A percentile compares a stretch with the other conserved stretches of the same genome.
phyloP scores from a whole-genome alignment of 2,329 filamentous ascomycete genomes.

The Xylariaceae sp. region DNA sequence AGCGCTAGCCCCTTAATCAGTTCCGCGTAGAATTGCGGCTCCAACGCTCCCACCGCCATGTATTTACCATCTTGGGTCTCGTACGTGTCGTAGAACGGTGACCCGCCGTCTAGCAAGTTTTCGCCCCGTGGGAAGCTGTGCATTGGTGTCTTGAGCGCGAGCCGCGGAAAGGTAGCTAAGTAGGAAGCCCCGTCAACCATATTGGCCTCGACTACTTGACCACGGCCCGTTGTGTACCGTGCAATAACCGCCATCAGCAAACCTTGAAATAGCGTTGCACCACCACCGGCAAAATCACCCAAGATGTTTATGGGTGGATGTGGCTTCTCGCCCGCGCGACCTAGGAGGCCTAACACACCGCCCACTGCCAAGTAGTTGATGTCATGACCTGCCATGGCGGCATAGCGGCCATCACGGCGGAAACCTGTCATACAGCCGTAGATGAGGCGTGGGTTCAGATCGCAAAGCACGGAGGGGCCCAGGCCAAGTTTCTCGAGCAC shows the following conservation, averaged over 20 bases:
- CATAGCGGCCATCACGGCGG: slow-evolving; percentile 79
- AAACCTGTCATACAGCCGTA: slow-evolving; percentile 89
- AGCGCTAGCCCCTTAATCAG: slow-evolving; percentile 67
- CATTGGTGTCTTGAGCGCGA: slow-evolving; percentile 58
- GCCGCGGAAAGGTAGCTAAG: slow-evolving; percentile 71
- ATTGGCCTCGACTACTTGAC: slow-evolving; percentile 90
- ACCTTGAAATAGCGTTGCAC: slow-evolving; percentile 75
- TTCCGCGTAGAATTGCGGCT: slow-evolving; percentile 75
- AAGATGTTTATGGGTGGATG: slow-evolving; percentile 79
- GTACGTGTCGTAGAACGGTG: slow-evolving; percentile 87
- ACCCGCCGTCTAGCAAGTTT: slow-evolving; percentile 79
- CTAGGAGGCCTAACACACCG: slow-evolving; percentile 73
- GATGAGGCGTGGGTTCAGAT: slow-evolving; percentile 69
- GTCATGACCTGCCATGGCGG: slow-evolving; percentile 86
- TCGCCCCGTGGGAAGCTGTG: slow-evolving; percentile 64
- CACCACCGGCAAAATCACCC: slow-evolving; percentile 88
- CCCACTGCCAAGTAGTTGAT: slow-evolving; percentile 94
- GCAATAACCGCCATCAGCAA: slow-evolving; percentile 75
- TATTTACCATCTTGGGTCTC: slow-evolving; percentile 74
- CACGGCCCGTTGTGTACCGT: slow-evolving; percentile 58
- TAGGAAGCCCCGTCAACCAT: slow-evolving; percentile 91
- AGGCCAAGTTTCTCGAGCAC: slow-evolving; percentile 83
- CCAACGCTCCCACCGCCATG: slow-evolving; percentile 86
- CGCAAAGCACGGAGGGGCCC: slow-evolving; percentile 63
- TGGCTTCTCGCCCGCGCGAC: slow-evolving; percentile 64